These are phyloP conservation scores for Amanita inopinata DNA, from an alignment of 768 basidiomycete genomes.

Conservation along the genomic window DNA sequence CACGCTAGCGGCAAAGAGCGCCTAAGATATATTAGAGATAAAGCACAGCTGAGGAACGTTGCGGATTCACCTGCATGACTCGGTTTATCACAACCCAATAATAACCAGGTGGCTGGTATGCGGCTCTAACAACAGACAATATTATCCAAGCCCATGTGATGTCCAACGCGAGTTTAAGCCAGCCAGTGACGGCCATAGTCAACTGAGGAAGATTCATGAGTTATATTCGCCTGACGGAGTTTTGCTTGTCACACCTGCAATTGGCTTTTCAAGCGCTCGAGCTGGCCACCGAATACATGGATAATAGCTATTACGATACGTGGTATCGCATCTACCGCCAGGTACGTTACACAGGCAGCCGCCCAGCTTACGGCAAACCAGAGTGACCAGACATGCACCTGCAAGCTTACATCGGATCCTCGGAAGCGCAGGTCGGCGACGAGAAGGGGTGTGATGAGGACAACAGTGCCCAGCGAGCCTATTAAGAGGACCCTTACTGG, in stretches of 20 bases:
- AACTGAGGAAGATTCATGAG: conserved; percentile 28
- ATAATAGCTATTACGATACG: conserved; percentile 43
- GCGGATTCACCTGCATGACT: conserved; percentile 55
- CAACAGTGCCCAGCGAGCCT: conserved; percentile 45
- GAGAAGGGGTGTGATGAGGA: conserved; percentile 62
- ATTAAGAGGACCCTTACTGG: conserved; percentile 50
- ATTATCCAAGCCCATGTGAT: conserved; percentile 68
- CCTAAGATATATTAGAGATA: conserved; percentile 18
- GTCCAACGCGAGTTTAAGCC: conserved; percentile 63
- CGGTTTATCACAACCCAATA: conserved; percentile 67
- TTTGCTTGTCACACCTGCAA: conserved; percentile 40
- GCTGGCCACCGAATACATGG: conserved; percentile 46
- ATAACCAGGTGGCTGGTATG: conserved; percentile 47
- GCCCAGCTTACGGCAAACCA: conserved; percentile 67
- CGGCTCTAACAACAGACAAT: conserved; percentile 48
- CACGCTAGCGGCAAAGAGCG: conserved; percentile 34
- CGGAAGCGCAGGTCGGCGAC: conserved; percentile 58
- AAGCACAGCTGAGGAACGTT: neutral
- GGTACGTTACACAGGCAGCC: conserved; percentile 45
- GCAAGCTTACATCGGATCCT: conserved; percentile 33
- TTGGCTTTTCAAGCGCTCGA: conserved; percentile 58
- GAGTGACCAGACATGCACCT: conserved; percentile 56
- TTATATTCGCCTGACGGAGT: neutral
- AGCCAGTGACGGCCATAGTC: conserved; percentile 55
- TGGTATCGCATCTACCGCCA: conserved; percentile 58